Evolutionary conservation across 2,329 filamentous ascomycete species (phyloP).

Genomic region (Pseudogymnoascus sp.): DNA sequence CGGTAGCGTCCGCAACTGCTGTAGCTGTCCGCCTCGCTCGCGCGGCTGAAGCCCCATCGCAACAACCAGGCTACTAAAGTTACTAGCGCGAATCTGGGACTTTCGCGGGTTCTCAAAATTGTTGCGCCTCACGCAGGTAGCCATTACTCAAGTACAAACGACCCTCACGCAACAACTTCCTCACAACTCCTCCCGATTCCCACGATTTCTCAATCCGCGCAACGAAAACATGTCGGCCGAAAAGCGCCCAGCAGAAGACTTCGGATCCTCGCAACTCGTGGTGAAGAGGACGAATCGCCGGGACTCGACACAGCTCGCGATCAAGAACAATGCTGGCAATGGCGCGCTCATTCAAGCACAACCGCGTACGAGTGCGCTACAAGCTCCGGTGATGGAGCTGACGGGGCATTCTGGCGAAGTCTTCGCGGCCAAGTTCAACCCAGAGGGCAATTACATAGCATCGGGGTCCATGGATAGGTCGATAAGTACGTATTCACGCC

Average conservation of each 20-base stretch:
- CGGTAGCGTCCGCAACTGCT: neutral
- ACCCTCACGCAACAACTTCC: neutral
- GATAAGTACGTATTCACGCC: conserved; percentile 54
- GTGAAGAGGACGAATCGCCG: conserved; percentile 81
- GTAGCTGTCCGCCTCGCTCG: conserved; percentile 7
- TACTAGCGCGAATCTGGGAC: conserved; percentile 4
- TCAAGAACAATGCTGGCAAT: conserved; percentile 34
- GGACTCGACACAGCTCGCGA: conserved; percentile 14
- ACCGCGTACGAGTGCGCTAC: conserved; percentile 70
- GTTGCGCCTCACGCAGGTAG: conserved; percentile 3
- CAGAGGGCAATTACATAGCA: conserved; percentile 78
- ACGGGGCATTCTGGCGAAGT: conserved; percentile 78
- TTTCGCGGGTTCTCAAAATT: conserved; percentile 9
- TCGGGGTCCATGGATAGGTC: conserved; percentile 93
- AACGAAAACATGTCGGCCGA: conserved; percentile 65
- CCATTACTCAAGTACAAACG: neutral
- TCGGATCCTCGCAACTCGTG: conserved; percentile 69
- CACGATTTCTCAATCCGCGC: neutral
- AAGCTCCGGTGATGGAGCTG: conserved; percentile 91
- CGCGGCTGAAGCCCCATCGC: conserved; percentile 10
- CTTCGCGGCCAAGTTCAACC: conserved; percentile 84
- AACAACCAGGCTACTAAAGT: neutral
- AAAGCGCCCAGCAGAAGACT: conserved; percentile 82
- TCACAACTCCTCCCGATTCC: neutral
- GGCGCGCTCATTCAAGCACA: conserved; percentile 59